Evolutionary conservation across 192 early-diverging fungal species (phyloP), one percentile per base, ranked within the genome.

Genomic region (Podila horticola): DNA sequence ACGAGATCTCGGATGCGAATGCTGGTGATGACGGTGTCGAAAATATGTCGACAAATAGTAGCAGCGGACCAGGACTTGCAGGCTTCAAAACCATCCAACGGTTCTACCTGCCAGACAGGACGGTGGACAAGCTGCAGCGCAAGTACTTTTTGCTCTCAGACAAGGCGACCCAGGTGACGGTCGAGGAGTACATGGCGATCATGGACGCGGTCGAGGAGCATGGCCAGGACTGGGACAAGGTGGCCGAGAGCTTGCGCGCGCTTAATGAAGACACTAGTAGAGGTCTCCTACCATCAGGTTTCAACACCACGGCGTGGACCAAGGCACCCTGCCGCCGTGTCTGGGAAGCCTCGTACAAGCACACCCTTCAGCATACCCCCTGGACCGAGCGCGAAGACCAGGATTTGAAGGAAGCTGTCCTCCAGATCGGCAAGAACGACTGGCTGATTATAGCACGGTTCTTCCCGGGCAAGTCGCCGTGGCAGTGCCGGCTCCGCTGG

Each of bases 401-500:
- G 26, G 77, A 81, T 50, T 48, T 81, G 50, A 55, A 64, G 58
- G 52, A 50, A 0, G 26, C 63, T 19, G 71, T 81, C 20, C 20
- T 50, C 5, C n/a, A 60, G 29, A 13, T 73, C 33, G 77, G 77
- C 2, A 24, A 51, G 33, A 28, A 22, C 20, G 48, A 73, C 29
- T 81, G 77, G 77, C n/a, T 60, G 6, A 1, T 55, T 0, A 66
- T 69, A 30, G 64, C 71, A 5, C 66, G 71, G 17, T 81, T 73
- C 51, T 81, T 81, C 71, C 77, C 77, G 34, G 77, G 66, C 38
- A 81, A 81, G 29, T 59, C 71, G 5, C 41, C 66, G 8, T 81
- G 77, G 77, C 70, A 73, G n/a, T 81, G 77, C 64, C 77, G 77
- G 6, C 77, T 81, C 7, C 77, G 77, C 5, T 81, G 77, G 77